Evolutionary conservation across 2,329 filamentous ascomycete genomes (phyloP), one percentile per base, ranked within the genome.

Genomic region (Phoma sp.): DNA sequence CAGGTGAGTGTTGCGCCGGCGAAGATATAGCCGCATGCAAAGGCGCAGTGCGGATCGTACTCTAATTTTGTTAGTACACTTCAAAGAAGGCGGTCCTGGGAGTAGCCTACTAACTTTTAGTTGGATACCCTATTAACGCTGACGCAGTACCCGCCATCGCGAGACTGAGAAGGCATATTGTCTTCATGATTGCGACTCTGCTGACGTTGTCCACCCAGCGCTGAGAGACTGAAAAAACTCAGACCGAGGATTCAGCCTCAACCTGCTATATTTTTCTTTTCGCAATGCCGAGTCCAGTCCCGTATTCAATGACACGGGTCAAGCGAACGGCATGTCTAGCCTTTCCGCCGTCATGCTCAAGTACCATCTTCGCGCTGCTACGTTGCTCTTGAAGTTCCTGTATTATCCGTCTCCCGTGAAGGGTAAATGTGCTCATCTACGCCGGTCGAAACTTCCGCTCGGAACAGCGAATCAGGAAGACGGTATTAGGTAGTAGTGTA

Each of bases 11-110:
- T 57, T 26, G 54, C 59, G 26, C 49, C 42, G n/a, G 32, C 33
- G 23, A 69, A 54, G 5, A 54, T 34, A 14, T 56, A 47, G 7
- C 62, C 56, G 37, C 64, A 69, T n/a, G 66, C 62, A 17, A 59
- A 66, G 12, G 59, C 64, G 45, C 66, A 69, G 7, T 34, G 45
- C 4, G 53, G 57, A 17, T 60, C 21, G 30, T 54, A 60, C 42
- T 52, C 53, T 45, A 5, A 11, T 1, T 2, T 3, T 11, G 17
- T 40, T 12, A 50, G 39, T 12, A 29, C 18, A 4, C 29, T 18
- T 12, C 7, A 4, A 11, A 15, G 11, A 1, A 7, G 37, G 14
- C 6, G 20, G 6, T 5, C 5, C 10, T 2, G 10, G n/a, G 7
- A 26, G 14, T 4, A 3, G 34, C 21, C 12, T 7, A 40, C 46